Base-by-base conservation (phyloP, 2,329 filamentous ascomycete genomes). In the Metarhizium sp. region DNA sequence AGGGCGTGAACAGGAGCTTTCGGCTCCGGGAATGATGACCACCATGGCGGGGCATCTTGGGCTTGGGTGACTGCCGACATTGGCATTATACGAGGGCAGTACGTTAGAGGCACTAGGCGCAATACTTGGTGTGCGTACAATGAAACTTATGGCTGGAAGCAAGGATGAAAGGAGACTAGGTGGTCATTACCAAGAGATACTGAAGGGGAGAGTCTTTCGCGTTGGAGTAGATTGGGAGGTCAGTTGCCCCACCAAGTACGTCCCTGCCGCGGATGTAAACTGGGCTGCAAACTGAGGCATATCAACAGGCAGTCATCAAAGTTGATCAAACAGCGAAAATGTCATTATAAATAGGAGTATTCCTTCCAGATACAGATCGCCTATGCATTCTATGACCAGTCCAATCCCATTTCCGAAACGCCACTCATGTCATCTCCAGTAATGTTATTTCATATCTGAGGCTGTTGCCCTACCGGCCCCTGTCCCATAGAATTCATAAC, bases 21-120 rank as follows among this genome's bases (percentile, higher is more conserved):
- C n/a, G 75, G 70, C 32, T 74, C 69, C 2, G 76, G 76, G 53
- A 78, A 75, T 1, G 64, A 66, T 14, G 68, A 64, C 67, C 68
- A 75, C 73, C 73, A 75, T 14, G 64, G 63, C 55, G 61, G 56
- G 48, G 60, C 53, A 30, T 64, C 58, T 48, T 32, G 46, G 50
- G 54, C 53, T 30, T 50, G 29, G 20, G 36, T 16, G 51, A 14
- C 50, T 48, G 45, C 20, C 16, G 45, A 29, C 45, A 48, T 48
- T 48, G 20, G 6, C 20, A 30, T 48, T 14, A 10, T 14, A 30
- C 25, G 10, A 48, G 10, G 20, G 45, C 7, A 48, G 25, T 14
- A 20, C 8, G 6, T 30, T 13, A 50, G 20, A 40, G 40, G 14
- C 32, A 20, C 25, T 6, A 43, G n/a, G 20, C 7, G 2, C 7